Evolutionary conservation across 441 rosid species (phyloP), one percentile per base, ranked within the genome.

Genomic region (Corymbia citriodora): DNA sequence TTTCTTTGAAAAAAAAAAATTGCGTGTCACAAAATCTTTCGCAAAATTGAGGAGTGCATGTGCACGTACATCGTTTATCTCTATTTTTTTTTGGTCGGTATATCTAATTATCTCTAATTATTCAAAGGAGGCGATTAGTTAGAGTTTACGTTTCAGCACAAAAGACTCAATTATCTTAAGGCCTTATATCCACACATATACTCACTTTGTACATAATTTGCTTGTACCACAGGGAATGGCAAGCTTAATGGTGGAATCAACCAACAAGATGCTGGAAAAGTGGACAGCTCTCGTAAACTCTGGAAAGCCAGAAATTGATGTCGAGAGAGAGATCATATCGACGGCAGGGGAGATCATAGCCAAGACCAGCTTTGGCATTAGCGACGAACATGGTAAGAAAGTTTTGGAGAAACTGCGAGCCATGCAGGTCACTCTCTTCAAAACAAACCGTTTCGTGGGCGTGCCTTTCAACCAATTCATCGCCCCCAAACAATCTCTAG

Each of bases 271-370:
- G 97, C 90, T 95, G 68, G 92, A 95, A 88, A 91, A 92, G 88
- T 96, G 98, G 98, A 61, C 86, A 14, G 87, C 21, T 40, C 93
- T 92, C 48, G 91, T 96, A 86, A 93, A 91, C 61, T 93, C 96
- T 3, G 97, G 98, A 40, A 79, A 92, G 65, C 89, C 88, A 1
- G 97, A 94, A 49, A 95, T 98, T 48, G 98, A 98, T 52, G 95
- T 96, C 18, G 99, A 97, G 92, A 93, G 91, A 8, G 98, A 97
- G 90, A 95, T 97, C 88, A 94, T 92, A 27, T 92, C 92, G 36
- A 95, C 95, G 3, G 98, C 99, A 0, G 99, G 99, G 9, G 99
- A 98, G 91, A 98, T 98, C 82, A 97, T 98, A 4, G 98, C 98
- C 53, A 97, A 93, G 91, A 94, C 99, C 29, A 96, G 99, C 94